Evolutionary conservation across 2,329 filamentous ascomycete species (phyloP), one percentile per base, ranked within the genome.

Genomic region (Botrytis pseudocinerea): DNA sequence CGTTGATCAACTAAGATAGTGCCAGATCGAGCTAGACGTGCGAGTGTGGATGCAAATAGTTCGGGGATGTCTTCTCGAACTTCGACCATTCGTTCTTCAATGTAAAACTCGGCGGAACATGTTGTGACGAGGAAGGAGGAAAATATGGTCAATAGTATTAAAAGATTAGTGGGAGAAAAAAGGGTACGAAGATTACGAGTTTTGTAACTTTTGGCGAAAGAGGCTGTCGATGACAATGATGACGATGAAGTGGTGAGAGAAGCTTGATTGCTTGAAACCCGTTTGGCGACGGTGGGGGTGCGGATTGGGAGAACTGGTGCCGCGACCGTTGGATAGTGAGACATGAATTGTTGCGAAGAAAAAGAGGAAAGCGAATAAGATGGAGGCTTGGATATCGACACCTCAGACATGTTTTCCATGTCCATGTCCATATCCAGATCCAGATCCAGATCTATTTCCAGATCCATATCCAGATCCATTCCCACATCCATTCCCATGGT

Each of bases 1-100:
- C 75, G 73, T 60, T 71, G 78, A 79, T 81, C 80, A 77, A 79
- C 78, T 1, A 80, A 62, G 64, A 81, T 77, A 7, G 74, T 75
- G n/a, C 80, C 79, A 28, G 78, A 78, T 73, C 75, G 70, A 74
- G 78, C 76, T 65, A 80, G 76, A n/a, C 74, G 75, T 20, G 72
- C 76, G 44, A 80, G 71, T 63, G 78, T 72, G 64, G 76, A 80
- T 77, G 74, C 74, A 40, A 77, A 70, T 60, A 73, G 48, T 59
- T 76, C 73, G 32, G 73, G 38, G 48, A 75, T 73, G 12, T 72
- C 73, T 42, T 73, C 60, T 59, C 73, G 38, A 18, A 70, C 61
- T 68, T 80, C 79, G 16, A 80, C 63, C 77, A 80, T 77, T 62
- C 76, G 73, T 63, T 78, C 79, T 60, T 77, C 73, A 51, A 80